Conservation (phyloP, 345 rosid genomes). For the Hibiscus syriacus region DNA sequence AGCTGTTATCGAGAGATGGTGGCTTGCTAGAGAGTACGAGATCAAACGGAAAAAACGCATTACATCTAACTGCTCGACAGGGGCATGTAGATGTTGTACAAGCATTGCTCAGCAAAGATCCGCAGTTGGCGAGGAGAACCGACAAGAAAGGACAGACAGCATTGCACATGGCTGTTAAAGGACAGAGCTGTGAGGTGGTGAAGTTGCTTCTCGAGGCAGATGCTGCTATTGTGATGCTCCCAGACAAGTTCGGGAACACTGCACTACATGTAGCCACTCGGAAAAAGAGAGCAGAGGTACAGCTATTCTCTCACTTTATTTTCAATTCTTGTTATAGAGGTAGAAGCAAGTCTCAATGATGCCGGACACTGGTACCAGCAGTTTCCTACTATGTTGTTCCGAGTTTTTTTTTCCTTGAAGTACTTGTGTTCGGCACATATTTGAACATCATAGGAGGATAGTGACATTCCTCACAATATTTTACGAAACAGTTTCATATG, state of each 20-base stretch:
- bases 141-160: constrained; percentile 97
- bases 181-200: constrained; percentile 84
- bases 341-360: not conserved
- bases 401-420: not conserved
- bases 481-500: not conserved
- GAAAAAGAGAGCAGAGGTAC: constrained; percentile 82
- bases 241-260: constrained; percentile 83
- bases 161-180: constrained; percentile 94
- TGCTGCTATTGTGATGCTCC: constrained; percentile 93
- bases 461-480: not conserved
- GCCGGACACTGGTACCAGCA: no score
- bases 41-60: constrained; percentile 83
- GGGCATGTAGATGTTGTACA: constrained; percentile 74
- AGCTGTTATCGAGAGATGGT: constrained; percentile 69
- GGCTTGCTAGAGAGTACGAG: constrained; percentile 64
- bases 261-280: constrained; percentile 95
- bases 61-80: constrained; percentile 87
- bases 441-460: not conserved
- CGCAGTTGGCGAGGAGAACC: constrained; percentile 78
- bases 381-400: not conserved
- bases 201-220: constrained; percentile 82
- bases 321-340: not conserved
- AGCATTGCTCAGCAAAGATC: constrained; percentile 69
- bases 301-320: not conserved
- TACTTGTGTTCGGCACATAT: not conserved